These are phyloP conservation scores for Colletotrichum sp. DNA, from an alignment of 2,329 filamentous ascomycete genomes.

Conservation along the genomic window DNA sequence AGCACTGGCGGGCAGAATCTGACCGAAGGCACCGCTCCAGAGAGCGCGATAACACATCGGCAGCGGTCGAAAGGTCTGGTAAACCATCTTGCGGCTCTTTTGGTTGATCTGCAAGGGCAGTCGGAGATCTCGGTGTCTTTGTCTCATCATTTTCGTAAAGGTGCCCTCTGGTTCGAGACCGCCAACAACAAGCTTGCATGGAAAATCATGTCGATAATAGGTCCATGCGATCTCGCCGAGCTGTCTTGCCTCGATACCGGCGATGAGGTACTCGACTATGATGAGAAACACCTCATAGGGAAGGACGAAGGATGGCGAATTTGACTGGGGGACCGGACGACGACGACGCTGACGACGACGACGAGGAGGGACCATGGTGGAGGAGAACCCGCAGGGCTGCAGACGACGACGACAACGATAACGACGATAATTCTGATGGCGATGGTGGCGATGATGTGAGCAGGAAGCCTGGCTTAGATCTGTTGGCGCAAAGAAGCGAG, in stretches of 20 bases:
- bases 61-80: neutral
- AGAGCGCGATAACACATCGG: neutral
- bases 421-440: neutral
- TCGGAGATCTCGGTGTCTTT: neutral
- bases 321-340: neutral
- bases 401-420: neutral
- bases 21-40: neutral
- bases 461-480: neutral
- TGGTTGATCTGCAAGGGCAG: neutral
- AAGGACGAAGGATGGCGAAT: neutral
- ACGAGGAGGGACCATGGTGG: too few relatives aligned
- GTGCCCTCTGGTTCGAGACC: accelerated
- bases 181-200: neutral
- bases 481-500: neutral
- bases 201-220: neutral
- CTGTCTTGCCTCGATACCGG: neutral
- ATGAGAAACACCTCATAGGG: neutral
- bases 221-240: accelerated
- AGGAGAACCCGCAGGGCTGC: too few relatives aligned
- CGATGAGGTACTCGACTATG: neutral
- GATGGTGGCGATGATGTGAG: neutral
- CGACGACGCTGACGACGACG: neutral
- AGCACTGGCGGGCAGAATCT: neutral
- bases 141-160: neutral
- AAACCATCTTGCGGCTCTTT: neutral